Evolutionary conservation across 371 early-diverging fungal species (phyloP).

Genomic region (Circinella umbellata): DNA sequence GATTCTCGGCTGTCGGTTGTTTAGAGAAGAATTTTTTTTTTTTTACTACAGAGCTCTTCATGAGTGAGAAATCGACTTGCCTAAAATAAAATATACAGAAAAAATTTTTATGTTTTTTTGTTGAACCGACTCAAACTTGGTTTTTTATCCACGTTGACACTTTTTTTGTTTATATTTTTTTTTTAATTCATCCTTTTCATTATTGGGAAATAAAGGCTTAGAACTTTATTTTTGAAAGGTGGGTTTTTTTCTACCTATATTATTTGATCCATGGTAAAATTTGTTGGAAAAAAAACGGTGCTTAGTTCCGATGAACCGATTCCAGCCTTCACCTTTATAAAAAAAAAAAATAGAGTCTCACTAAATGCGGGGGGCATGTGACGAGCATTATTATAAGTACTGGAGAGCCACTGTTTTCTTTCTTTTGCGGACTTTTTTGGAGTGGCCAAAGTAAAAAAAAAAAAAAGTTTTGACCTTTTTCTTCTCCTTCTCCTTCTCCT

Average conservation of each 20-base stretch:
- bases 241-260: no score
- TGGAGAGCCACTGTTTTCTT: no score
- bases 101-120: background rate
- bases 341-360: no score
- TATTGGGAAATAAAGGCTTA: no score
- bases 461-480: background rate
- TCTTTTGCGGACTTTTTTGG: no score
- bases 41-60: no score
- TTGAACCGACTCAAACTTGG: background rate
- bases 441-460: background rate
- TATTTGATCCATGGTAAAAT: no score
- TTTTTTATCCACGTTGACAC: background rate
- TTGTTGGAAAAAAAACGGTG: background rate
- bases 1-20: no score
- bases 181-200: no score
- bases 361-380: conserved; percentile 5
- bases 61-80: background rate
- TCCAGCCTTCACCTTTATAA: background rate
- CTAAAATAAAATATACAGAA: background rate
- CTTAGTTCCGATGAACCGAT: background rate
- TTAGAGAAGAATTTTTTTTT: no score
- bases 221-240: no score
- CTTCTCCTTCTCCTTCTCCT: conserved; percentile 4
- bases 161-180: background rate
- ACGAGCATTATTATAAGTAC: background rate